phyloP scores from a whole-genome alignment of 73 alveolate species.

The Paramecium octaurelia region DNA sequence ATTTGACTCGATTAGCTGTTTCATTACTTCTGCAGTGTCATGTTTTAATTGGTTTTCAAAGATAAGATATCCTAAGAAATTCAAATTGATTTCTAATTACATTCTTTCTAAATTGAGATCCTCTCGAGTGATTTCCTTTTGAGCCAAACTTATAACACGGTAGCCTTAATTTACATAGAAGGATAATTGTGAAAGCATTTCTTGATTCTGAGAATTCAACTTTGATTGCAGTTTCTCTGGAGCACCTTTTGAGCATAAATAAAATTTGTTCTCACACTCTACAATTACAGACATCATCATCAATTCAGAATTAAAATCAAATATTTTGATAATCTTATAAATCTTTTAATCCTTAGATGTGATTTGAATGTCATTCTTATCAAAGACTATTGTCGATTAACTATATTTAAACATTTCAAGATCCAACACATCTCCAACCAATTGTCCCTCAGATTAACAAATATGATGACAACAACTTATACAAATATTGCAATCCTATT shows the following conservation, averaged over 20 bases:
- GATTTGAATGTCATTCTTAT: not conserved
- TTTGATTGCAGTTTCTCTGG: constrained; percentile 32
- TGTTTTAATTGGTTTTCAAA: constrained; percentile 37
- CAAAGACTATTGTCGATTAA: not conserved
- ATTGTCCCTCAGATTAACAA: not conserved
- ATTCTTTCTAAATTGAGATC: not conserved
- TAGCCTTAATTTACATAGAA: not conserved
- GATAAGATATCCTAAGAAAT: constrained; percentile 39
- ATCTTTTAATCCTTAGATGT: not conserved
- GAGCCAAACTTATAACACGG: not conserved
- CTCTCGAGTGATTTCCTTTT: not conserved
- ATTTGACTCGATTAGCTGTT: not conserved
- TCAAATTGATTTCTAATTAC: not conserved
- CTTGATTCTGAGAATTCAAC: not conserved
- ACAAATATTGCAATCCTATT: not conserved
- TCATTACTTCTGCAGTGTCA: not conserved
- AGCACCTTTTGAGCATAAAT: constrained; percentile 36
- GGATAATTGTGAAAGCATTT: not conserved
- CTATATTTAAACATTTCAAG: not conserved
- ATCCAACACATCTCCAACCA: constrained; percentile 40
- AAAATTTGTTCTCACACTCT: not conserved
- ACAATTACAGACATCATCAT: not conserved
- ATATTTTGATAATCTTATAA: not conserved
- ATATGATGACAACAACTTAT: constrained; percentile 41
- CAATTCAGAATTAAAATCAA: not conserved